A percentile compares a stretch with the other conserved stretches of the same genome.
Conservation (phyloP, 2,329 filamentous ascomycete species). For the Capronia coronata region DNA sequence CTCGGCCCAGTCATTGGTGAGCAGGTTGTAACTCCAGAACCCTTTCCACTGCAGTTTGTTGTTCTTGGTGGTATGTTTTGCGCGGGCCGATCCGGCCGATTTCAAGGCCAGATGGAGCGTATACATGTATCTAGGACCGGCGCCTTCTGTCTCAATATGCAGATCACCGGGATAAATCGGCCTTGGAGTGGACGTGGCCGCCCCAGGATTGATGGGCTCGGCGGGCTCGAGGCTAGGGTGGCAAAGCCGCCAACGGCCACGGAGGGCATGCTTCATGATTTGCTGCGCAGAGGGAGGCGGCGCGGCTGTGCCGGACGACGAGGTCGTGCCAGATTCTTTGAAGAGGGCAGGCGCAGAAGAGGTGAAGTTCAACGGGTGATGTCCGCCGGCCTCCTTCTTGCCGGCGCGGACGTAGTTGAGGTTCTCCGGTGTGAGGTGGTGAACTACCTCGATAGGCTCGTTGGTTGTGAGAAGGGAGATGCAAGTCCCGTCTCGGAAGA, state of each 20-base stretch:
- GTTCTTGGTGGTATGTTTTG: constrained; percentile 58
- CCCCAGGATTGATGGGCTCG: background rate
- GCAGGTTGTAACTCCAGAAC: constrained; percentile 82
- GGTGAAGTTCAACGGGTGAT: constrained; percentile 22
- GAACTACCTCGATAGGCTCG: constrained; percentile 82
- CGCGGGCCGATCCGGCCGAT: constrained; percentile 47
- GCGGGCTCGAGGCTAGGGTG: constrained; percentile 37
- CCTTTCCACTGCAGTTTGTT: constrained; percentile 85
- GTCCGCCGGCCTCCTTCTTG: constrained; percentile 17
- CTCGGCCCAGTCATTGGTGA: constrained; percentile 85
- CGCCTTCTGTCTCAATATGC: constrained; percentile 79
- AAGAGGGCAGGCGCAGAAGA: constrained; percentile 11
- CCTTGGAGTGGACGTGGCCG: constrained; percentile 18
- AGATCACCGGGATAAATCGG: constrained; percentile 50
- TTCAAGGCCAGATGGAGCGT: constrained; percentile 70
- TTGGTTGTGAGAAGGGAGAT: constrained; percentile 74
- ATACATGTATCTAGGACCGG: constrained; percentile 71
- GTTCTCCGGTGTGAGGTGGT: constrained; percentile 68
- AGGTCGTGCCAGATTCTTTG: constrained; percentile 32
- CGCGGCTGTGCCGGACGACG: constrained; percentile 36
- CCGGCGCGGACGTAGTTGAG: constrained; percentile 40
- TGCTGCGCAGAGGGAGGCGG: constrained; percentile 39
- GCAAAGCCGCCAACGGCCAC: constrained; percentile 61
- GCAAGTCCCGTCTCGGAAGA: constrained; percentile 81
- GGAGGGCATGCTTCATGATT: constrained; percentile 63